Conservation (phyloP, 257 asterid species). For the Vinca minor region DNA sequence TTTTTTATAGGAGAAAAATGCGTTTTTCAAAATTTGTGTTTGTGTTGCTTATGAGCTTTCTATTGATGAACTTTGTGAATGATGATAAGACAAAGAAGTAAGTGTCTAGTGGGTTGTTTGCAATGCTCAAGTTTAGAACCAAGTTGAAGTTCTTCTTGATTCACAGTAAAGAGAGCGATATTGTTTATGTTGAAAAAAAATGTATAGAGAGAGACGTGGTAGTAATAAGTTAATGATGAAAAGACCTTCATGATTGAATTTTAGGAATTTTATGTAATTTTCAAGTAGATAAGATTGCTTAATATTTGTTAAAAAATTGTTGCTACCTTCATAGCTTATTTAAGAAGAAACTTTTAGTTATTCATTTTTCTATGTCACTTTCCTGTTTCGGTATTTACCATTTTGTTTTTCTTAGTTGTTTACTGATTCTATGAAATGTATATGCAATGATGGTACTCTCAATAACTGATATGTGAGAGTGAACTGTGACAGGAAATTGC, state of each 20-base stretch:
- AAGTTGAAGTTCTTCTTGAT: slow-evolving; percentile 1
- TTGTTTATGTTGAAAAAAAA: neutral
- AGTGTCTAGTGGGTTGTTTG: neutral
- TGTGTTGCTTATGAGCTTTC: neutral
- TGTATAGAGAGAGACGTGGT: neutral
- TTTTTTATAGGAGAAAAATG: too few relatives aligned
- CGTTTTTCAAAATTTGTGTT: too few relatives aligned
- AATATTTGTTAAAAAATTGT: neutral
- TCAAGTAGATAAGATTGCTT: neutral
- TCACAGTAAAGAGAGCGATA: too few relatives aligned
- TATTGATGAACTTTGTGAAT: neutral
- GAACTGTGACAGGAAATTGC: slow-evolving; percentile 51
- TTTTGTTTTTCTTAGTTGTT: neutral
- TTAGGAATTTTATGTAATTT: neutral
- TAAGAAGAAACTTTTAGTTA: too few relatives aligned
- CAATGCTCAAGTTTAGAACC: neutral
- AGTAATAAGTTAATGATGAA: neutral
- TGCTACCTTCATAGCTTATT: neutral
- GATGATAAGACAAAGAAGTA: neutral
- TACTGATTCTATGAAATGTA: neutral
- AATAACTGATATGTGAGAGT: neutral
- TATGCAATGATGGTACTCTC: neutral
- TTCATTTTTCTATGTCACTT: neutral
- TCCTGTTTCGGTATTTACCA: neutral
- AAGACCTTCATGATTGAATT: neutral